A percentile compares a stretch with the other conserved stretches of the same genome.
Conservation (phyloP, 768 basidiomycete genomes). For the Leccinum boreale region DNA sequence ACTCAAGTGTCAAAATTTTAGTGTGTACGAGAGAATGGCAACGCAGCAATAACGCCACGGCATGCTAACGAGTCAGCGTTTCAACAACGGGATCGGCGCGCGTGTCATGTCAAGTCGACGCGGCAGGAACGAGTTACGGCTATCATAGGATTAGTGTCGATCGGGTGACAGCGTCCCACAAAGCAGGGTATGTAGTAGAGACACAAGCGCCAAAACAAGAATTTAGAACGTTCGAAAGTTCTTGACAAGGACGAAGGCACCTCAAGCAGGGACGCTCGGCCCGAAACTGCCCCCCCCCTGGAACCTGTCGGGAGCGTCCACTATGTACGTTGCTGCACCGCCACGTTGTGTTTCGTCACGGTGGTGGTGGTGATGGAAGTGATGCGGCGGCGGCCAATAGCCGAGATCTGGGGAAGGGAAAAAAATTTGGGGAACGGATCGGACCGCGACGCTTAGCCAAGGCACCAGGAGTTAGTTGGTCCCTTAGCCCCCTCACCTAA, state of each 20-base stretch:
- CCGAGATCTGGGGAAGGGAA: not conserved
- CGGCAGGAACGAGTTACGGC: not conserved
- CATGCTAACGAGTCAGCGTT: not conserved
- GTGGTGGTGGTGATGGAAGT: not conserved
- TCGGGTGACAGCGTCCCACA: not conserved
- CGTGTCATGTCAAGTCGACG: not conserved
- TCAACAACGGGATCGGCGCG: not conserved
- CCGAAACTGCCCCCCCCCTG: not conserved
- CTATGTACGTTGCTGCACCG: not conserved
- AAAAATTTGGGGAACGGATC: not conserved
- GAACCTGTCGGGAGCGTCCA: not conserved
- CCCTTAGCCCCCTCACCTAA: not conserved
- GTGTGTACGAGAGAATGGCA: not conserved
- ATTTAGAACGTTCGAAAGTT: not conserved
- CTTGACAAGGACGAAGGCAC: not conserved
- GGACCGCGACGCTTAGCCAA: not conserved
- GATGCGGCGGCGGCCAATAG: not conserved
- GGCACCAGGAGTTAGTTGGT: not conserved
- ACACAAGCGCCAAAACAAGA: not conserved
- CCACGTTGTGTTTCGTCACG: not conserved
- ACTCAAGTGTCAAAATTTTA: not conserved
- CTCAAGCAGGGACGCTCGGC: not conserved
- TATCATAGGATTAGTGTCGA: not conserved
- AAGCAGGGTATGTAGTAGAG: not conserved
- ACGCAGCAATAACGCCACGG: not conserved